A percentile compares a stretch with the other conserved stretches of the same genome.
Conservation (phyloP, 2,329 filamentous ascomycete species). For the Calonectria crousiana region DNA sequence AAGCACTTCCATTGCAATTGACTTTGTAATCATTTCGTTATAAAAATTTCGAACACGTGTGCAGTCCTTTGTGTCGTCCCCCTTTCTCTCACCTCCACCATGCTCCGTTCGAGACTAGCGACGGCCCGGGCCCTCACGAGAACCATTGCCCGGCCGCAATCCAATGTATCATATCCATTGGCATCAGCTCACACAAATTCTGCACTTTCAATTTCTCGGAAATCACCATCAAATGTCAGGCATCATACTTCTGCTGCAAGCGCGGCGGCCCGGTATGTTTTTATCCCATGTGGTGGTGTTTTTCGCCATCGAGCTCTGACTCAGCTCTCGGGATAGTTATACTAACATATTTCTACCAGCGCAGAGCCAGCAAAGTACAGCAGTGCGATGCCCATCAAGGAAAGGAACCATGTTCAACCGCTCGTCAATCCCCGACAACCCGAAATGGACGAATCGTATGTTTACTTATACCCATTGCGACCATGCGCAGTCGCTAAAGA, state of each 20-base stretch:
- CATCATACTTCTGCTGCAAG: not conserved
- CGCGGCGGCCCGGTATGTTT: not conserved
- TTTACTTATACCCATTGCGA: not conserved
- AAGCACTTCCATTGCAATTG: not conserved
- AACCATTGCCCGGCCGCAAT: not conserved
- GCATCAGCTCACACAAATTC: not conserved
- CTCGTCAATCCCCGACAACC: conserved; percentile 3
- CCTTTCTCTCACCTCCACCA: not conserved
- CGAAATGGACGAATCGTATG: conserved; percentile 26
- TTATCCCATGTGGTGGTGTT: not conserved
- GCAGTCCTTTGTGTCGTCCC: not conserved
- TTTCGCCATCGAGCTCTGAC: not conserved
- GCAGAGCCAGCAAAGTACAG: not conserved
- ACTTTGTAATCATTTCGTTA: not conserved
- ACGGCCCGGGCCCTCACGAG: not conserved
- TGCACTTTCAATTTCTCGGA: not conserved
- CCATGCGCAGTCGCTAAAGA: not conserved
- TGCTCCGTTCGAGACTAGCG: not conserved
- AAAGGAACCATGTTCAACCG: conserved; percentile 9
- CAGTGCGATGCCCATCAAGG: not conserved
- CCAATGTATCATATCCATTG: not conserved
- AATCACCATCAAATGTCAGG: not conserved
- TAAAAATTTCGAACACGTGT: not conserved
- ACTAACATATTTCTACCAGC: not conserved
- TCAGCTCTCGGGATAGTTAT: not conserved